A percentile compares a stretch with the other conserved stretches of the same genome.
Conservation (phyloP, 108 stramenopile genomes). For the Discostella stelligeroides region DNA sequence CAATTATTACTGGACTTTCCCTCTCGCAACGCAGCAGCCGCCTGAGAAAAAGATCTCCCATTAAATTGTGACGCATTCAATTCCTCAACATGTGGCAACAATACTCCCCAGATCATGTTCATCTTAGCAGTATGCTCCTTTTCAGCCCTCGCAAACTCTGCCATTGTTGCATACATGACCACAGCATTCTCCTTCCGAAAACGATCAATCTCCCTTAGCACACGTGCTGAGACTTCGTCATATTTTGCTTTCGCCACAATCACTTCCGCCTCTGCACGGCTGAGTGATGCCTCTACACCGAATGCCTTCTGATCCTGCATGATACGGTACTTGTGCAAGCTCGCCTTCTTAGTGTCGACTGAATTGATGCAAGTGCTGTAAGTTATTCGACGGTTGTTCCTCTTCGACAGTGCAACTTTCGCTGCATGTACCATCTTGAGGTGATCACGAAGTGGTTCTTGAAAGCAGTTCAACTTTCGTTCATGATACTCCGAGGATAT, state of each 20-base stretch:
- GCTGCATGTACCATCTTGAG: conserved; percentile 68
- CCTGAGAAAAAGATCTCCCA: conserved; percentile 26
- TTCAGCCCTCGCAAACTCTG: conserved; percentile 65
- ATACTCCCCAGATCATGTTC: conserved; percentile 53
- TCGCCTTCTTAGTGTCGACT: conserved; percentile 40
- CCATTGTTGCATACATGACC: conserved; percentile 64
- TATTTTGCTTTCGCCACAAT: conserved; percentile 48
- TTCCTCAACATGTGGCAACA: conserved; percentile 55
- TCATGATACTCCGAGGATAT: conserved; percentile 60
- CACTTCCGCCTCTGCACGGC: conserved; percentile 40
- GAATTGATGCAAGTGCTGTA: conserved; percentile 60
- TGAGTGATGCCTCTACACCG: conserved; percentile 43
- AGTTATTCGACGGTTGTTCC: conserved; percentile 60
- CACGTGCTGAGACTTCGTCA: conserved; percentile 58
- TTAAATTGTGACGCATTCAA: conserved; percentile 9
- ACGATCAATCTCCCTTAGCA: conserved; percentile 63
- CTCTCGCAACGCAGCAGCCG: conserved; percentile 22
- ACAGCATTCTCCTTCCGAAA: conserved; percentile 56
- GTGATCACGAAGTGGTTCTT: conserved; percentile 75
- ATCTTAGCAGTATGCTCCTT: conserved; percentile 64
- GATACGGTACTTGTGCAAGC: conserved; percentile 40
- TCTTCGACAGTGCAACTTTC: conserved; percentile 77
- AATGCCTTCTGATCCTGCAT: conserved; percentile 48
- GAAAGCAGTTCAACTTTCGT: conserved; percentile 65
- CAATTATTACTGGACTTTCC: conserved; percentile 1